These are phyloP conservation scores for Opeltia flavorubescens DNA, from an alignment of 495 filamentous ascomycete species.

Conservation along the genomic window DNA sequence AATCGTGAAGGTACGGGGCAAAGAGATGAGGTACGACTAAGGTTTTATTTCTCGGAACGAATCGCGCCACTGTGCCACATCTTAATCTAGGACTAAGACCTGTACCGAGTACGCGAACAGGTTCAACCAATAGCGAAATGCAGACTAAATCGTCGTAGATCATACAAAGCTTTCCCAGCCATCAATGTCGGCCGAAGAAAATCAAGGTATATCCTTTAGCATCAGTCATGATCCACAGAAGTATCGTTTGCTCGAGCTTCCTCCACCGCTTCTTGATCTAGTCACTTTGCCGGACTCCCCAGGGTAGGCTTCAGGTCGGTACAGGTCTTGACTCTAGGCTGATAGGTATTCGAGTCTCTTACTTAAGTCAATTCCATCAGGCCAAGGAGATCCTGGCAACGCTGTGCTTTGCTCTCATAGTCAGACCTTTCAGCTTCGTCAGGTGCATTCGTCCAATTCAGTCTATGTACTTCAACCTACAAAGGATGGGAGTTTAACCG, in stretches of 20 bases:
- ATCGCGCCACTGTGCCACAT: too few relatives aligned
- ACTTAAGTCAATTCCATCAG: slow-evolving; percentile 39
- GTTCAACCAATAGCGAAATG: too few relatives aligned
- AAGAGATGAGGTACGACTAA: neutral
- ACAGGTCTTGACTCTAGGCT: slow-evolving; percentile 2
- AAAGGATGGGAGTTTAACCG: slow-evolving; percentile 32
- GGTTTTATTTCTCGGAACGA: too few relatives aligned
- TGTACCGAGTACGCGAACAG: too few relatives aligned
- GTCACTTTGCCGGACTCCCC: slow-evolving; percentile 47
- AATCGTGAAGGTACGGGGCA: neutral
- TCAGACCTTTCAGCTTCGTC: slow-evolving; percentile 65
- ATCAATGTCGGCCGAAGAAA: slow-evolving; percentile 29
- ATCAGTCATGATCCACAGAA: slow-evolving; percentile 43
- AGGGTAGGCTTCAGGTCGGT: slow-evolving; percentile 30
- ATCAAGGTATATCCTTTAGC: slow-evolving; percentile 48
- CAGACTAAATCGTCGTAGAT: neutral
- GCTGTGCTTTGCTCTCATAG: slow-evolving; percentile 59
- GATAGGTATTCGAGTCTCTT: slow-evolving; percentile 37
- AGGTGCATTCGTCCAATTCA: slow-evolving; percentile 85
- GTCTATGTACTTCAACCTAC: slow-evolving; percentile 54
- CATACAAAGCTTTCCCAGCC: neutral
- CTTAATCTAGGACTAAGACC: too few relatives aligned
- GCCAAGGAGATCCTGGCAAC: slow-evolving; percentile 18
- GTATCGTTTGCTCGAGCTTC: slow-evolving; percentile 70
- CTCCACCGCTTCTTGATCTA: slow-evolving; percentile 54